Evolutionary conservation across 164 flowering plant genomes (phyloP).

Genomic region (Berberis thunbergii): DNA sequence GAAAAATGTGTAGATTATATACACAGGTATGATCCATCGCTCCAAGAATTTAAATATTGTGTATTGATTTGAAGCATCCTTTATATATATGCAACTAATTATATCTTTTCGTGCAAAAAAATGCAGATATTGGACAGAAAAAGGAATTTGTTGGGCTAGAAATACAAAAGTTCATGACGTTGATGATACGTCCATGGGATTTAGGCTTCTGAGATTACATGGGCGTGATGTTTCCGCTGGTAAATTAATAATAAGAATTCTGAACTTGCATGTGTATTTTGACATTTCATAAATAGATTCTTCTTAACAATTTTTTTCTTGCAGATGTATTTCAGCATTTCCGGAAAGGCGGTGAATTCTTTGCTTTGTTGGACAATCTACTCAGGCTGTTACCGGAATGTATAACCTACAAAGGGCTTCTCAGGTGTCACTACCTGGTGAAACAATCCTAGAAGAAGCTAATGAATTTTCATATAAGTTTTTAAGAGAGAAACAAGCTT

Average conservation of each 20-base stretch:
- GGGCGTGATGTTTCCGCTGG: neutral
- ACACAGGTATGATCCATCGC: neutral
- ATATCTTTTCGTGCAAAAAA: neutral
- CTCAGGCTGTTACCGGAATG: neutral
- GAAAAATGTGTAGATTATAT: too few species aligned
- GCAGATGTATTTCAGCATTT: slow-evolving; percentile 21
- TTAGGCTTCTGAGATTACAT: neutral
- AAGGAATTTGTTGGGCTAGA: neutral
- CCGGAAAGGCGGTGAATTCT: neutral
- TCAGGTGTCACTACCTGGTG: neutral
- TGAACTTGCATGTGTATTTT: neutral
- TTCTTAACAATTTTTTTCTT: neutral
- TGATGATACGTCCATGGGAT: neutral
- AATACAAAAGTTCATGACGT: neutral
- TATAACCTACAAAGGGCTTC: neutral
- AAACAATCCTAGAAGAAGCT: neutral
- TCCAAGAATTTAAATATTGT: neutral
- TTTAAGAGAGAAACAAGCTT: neutral
- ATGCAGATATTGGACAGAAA: neutral
- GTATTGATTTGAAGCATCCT: neutral
- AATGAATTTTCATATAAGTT: neutral
- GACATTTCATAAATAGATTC: too few species aligned
- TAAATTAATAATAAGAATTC: too few species aligned
- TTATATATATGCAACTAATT: too few species aligned
- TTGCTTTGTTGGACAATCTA: neutral